Evolutionary conservation across 306 rosid species (phyloP).

Genomic region (Trifolium fragiferum): DNA sequence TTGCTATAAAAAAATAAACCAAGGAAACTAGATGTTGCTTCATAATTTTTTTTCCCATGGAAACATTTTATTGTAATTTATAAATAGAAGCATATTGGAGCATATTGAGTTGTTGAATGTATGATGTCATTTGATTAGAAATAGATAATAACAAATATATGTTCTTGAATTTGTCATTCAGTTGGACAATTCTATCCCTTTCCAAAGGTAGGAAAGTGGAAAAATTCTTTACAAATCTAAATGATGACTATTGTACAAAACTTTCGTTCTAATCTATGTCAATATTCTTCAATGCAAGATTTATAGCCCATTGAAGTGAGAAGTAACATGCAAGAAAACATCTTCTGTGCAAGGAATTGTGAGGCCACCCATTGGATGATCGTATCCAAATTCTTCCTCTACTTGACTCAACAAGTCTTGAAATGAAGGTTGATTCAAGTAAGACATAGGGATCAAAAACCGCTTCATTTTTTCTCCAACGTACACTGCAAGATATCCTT

Average conservation of each 20-base stretch:
- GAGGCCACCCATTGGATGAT: slow-evolving; percentile 38
- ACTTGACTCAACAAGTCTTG: slow-evolving; percentile 27
- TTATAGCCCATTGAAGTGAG: neutral
- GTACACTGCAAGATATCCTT: slow-evolving; percentile 17
- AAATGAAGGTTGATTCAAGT: slow-evolving; percentile 29
- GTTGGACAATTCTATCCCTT: neutral
- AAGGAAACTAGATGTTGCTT: neutral
- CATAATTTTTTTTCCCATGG: neutral
- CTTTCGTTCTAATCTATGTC: neutral
- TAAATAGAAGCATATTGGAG: slow-evolving; percentile 1
- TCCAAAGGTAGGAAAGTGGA: neutral
- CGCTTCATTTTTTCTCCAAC: slow-evolving; percentile 33
- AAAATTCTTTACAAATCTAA: slow-evolving; percentile 24
- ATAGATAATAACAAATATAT: neutral
- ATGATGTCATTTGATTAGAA: slow-evolving; percentile 6
- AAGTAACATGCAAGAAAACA: slow-evolving; percentile 1
- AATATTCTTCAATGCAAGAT: neutral
- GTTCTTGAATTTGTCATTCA: neutral
- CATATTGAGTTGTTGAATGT: neutral
- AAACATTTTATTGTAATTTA: neutral
- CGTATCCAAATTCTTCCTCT: slow-evolving; percentile 25
- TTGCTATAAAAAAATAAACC: neutral
- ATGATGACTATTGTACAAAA: neutral
- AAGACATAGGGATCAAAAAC: slow-evolving; percentile 21
- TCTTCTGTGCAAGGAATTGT: slow-evolving; percentile 36